phyloP scores from a whole-genome alignment of 202 grass and related monocot species.

The Hordeum pubiflorum region DNA sequence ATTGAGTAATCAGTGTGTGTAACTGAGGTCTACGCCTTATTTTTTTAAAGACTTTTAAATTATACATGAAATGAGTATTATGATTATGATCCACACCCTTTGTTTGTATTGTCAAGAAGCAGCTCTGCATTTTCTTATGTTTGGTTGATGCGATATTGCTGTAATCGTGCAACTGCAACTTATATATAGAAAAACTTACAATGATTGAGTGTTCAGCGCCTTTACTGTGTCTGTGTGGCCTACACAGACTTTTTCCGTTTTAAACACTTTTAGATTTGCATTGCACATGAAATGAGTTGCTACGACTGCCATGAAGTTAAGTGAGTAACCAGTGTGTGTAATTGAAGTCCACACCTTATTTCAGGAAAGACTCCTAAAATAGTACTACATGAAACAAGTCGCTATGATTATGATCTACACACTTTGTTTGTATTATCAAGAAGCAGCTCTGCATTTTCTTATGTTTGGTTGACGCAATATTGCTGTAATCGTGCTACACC shows the following conservation, averaged over 20 bases:
- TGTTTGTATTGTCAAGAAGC: no score
- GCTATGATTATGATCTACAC: background rate
- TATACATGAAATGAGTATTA: no score
- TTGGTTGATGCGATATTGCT: no score
- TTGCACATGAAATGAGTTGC: slow-evolving; percentile 2
- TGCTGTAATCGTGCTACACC: background rate
- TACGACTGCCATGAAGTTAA: background rate
- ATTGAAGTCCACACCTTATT: background rate
- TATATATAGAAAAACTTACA: no score
- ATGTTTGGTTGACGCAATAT: background rate
- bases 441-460: background rate
- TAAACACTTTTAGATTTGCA: background rate
- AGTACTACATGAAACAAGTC: background rate
- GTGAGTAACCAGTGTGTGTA: background rate
- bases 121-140: no score
- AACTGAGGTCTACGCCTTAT: background rate
- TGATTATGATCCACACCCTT: no score
- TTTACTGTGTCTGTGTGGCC: background rate
- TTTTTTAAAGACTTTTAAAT: background rate
- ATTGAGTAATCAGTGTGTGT: background rate
- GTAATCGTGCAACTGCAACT: no score
- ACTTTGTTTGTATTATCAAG: background rate
- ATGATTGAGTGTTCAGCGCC: background rate
- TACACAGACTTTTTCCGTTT: background rate
- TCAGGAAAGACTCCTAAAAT: background rate